These are phyloP conservation scores for Colletotrichum endophyticum DNA, from an alignment of 2,329 filamentous ascomycete species.

Conservation along the genomic window DNA sequence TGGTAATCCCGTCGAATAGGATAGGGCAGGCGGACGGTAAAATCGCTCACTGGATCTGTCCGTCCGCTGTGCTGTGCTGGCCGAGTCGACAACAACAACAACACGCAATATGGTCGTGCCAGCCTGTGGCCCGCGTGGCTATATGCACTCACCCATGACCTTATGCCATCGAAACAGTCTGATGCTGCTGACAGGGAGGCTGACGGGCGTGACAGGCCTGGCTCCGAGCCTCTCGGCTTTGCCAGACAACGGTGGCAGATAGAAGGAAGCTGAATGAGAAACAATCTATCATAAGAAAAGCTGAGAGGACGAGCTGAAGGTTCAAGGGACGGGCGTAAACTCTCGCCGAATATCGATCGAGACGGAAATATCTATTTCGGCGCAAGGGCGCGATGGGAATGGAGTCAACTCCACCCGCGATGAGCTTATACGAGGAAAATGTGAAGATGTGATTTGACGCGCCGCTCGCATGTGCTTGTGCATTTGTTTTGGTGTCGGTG, in stretches of 20 bases:
- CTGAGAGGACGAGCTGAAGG: neutral
- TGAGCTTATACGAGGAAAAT: constrained; percentile 4
- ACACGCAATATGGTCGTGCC: neutral
- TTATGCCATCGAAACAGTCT: neutral
- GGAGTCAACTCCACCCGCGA: neutral
- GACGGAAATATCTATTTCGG: neutral
- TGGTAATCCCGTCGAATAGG: neutral
- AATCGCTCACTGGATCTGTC: neutral
- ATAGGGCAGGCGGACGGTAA: neutral
- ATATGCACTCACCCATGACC: neutral
- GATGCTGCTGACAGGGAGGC: neutral
- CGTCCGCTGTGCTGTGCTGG: neutral
- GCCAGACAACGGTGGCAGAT: neutral
- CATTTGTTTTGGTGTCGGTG: neutral
- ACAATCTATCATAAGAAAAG: neutral
- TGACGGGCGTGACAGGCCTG: neutral
- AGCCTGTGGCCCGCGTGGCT: neutral
- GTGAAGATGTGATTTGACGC: neutral
- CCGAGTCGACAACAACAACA: neutral
- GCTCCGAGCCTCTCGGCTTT: neutral
- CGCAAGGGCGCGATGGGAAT: neutral
- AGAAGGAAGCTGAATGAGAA: neutral
- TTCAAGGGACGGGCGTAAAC: neutral
- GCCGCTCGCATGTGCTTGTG: neutral
- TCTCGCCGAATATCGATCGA: neutral